Percentiles rank a stretch among this genome's conserved stretches.
These are phyloP conservation scores for Boletus edulis DNA, from an alignment of 768 basidiomycete species.

Conservation along the genomic window DNA sequence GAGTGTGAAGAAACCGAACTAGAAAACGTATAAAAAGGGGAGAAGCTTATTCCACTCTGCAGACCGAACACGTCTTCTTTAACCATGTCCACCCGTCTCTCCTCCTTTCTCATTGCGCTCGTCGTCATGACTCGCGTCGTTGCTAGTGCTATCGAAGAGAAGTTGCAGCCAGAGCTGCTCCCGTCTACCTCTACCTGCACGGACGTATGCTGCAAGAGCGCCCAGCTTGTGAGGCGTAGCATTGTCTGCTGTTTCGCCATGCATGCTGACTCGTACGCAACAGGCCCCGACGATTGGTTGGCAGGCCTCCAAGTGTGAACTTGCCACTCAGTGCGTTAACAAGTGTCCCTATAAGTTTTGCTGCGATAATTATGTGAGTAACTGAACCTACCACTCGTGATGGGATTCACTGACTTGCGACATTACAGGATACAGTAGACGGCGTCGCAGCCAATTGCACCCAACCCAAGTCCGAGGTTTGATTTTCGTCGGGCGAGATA, in stretches of 20 bases:
- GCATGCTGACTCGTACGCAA: neutral
- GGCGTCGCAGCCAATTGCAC: too few species aligned
- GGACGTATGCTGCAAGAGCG: neutral
- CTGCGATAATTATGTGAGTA: neutral
- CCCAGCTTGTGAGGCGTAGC: neutral
- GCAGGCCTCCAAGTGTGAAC: neutral
- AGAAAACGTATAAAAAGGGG: neutral
- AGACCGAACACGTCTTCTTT: neutral
- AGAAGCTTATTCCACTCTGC: neutral
- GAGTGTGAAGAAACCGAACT: too few species aligned
- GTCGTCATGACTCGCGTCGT: neutral
- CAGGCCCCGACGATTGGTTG: neutral
- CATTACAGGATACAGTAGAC: too few species aligned
- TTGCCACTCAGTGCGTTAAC: neutral
- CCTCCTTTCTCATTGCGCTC: neutral
- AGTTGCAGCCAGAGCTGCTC: too few species aligned
- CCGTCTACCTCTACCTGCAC: neutral
- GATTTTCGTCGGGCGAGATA: too few species aligned
- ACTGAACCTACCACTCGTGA: too few species aligned
- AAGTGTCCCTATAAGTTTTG: neutral
- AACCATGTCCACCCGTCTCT: neutral
- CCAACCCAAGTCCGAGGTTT: too few species aligned
- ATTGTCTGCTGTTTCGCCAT: neutral
- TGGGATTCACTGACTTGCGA: too few species aligned
- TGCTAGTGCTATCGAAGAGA: neutral